These are phyloP conservation scores for Rhodomyrtus tomentosa DNA, from an alignment of 345 rosid genomes.

Conservation along the genomic window DNA sequence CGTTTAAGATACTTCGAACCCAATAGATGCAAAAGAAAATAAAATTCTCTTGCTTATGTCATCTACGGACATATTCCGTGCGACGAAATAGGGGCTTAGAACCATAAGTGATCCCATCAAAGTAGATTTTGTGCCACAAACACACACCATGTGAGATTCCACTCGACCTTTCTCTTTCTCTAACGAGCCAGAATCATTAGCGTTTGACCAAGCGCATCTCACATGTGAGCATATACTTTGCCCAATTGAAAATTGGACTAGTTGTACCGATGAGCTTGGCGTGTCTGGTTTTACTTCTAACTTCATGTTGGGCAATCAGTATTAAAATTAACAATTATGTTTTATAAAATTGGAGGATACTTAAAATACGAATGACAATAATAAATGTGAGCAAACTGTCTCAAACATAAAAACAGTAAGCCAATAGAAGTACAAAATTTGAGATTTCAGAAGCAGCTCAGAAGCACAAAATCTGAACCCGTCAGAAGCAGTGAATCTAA, in stretches of 20 bases:
- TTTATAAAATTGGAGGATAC: no score
- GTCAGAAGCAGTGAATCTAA: no score
- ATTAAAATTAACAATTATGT: no score
- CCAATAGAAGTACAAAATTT: no score
- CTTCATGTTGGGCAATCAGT: no score
- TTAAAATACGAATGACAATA: no score
- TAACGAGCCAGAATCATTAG: background rate
- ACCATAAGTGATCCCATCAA: background rate
- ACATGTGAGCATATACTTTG: background rate
- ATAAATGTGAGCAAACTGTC: no score
- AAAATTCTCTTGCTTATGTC: background rate
- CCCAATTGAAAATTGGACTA: background rate
- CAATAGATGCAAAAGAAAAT: background rate
- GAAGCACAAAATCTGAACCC: no score
- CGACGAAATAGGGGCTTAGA: background rate
- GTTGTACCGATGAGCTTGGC: background rate
- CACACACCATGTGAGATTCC: background rate
- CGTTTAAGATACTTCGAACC: background rate
- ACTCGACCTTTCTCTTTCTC: background rate
- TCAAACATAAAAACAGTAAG: no score
- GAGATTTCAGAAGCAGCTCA: no score
- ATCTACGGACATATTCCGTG: background rate
- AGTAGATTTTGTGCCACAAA: background rate
- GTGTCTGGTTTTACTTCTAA: background rate
- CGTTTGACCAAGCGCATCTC: background rate